Conservation (phyloP, 805 yeast genomes). For the Kodamaea jinghongensis region DNA sequence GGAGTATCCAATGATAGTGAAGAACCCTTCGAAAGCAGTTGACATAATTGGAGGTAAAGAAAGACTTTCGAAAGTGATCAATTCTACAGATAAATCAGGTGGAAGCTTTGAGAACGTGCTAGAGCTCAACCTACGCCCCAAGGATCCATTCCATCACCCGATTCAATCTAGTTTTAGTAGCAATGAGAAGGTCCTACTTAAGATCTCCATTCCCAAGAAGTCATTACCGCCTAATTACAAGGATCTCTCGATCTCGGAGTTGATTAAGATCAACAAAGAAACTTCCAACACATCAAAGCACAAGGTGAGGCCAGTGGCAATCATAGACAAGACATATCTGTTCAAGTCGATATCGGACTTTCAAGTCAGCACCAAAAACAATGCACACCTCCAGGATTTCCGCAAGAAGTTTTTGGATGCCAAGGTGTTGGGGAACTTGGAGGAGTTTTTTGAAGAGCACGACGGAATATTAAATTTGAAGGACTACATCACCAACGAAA, state of each 20-base stretch:
- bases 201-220: slow-evolving; percentile 58
- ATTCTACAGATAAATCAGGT: slow-evolving; percentile 25
- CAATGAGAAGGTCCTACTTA: slow-evolving; percentile 57
- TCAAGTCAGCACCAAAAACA: slow-evolving; percentile 64
- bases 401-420: slow-evolving; percentile 23
- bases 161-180: slow-evolving; percentile 51
- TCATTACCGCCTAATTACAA: slow-evolving; percentile 40
- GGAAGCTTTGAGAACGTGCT: slow-evolving; percentile 30
- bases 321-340: slow-evolving; percentile 64
- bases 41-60: slow-evolving; percentile 64
- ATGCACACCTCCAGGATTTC: slow-evolving; percentile 33
- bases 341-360: slow-evolving; percentile 89
- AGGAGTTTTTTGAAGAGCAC: slow-evolving; percentile 22
- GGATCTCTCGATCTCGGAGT: slow-evolving; percentile 42
- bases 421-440: slow-evolving; percentile 23
- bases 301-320: slow-evolving; percentile 58
- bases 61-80: slow-evolving; percentile 41
- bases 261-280: slow-evolving; percentile 34
- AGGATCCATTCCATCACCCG: slow-evolving; percentile 57
- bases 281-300: slow-evolving; percentile 24
- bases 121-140: slow-evolving; percentile 37
- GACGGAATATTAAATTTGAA: slow-evolving; percentile 23
- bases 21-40: slow-evolving; percentile 60
- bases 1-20: slow-evolving; percentile 75
- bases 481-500: slow-evolving; percentile 23